Percentiles rank a stretch among this genome's conserved stretches.
Conservation (phyloP, 2,329 filamentous ascomycete genomes). For the Bipolaris bicolor region DNA sequence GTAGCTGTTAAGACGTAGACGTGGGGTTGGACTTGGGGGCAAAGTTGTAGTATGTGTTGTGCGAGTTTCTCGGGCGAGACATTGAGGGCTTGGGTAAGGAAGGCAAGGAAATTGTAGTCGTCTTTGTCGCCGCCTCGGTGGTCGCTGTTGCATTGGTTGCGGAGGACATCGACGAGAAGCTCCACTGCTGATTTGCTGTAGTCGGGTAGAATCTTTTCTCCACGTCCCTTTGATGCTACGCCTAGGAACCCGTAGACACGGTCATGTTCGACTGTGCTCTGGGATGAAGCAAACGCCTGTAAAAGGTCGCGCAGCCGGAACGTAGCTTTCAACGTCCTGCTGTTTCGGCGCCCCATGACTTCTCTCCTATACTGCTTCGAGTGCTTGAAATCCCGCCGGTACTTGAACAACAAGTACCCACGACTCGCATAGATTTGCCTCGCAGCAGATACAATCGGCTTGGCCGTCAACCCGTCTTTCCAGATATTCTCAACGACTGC, state of each 20-base stretch:
- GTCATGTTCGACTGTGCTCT: conserved; percentile 20
- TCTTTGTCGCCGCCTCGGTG: conserved; percentile 10
- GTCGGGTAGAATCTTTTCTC: conserved; percentile 18
- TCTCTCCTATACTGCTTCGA: conserved; percentile 16
- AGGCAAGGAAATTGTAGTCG: conserved; percentile 15
- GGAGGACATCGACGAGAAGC: conserved; percentile 23
- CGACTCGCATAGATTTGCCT: conserved; percentile 7
- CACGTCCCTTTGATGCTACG: conserved; percentile 14
- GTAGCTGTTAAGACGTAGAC: conserved; percentile 16
- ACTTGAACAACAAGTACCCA: conserved; percentile 19
- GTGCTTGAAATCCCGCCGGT: conserved; percentile 19
- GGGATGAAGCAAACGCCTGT: conserved; percentile 15
- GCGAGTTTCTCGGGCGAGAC: conserved; percentile 18
- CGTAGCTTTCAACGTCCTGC: conserved; percentile 9
- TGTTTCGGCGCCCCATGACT: conserved; percentile 14
- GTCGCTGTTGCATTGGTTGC: conserved; percentile 15
- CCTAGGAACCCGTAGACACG: conserved; percentile 22
- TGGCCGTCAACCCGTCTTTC: conserved; percentile 7
- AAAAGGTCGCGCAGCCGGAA: conserved; percentile 23
- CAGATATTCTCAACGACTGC: conserved; percentile 18
- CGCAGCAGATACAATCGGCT: neutral
- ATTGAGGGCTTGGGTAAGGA: conserved; percentile 15
- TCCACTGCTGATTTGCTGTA: conserved; percentile 17
- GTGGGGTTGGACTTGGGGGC: conserved; percentile 5
- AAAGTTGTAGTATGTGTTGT: conserved; percentile 12